These are phyloP conservation scores for Phytophthora megakarya DNA, from an alignment of 352 stramenopile species.

Conservation along the genomic window DNA sequence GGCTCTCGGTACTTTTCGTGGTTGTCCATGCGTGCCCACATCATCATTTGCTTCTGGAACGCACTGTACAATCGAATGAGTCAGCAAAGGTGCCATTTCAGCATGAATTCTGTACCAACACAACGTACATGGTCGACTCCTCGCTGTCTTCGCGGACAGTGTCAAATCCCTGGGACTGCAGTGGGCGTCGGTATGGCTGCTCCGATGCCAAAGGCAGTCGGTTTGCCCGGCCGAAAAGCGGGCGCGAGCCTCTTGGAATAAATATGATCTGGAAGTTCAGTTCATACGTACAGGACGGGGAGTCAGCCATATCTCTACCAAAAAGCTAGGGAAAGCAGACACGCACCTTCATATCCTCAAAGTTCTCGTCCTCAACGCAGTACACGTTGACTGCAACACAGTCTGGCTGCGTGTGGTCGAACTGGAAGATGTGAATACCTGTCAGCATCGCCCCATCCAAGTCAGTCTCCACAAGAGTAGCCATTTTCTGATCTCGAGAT, in stretches of 20 bases:
- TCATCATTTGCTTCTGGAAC: slow-evolving; percentile 83
- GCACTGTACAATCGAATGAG: slow-evolving; percentile 21
- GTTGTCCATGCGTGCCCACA: slow-evolving; percentile 76
- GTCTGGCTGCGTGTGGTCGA: slow-evolving; percentile 72
- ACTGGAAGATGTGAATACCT: slow-evolving; percentile 88
- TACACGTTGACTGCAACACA: slow-evolving; percentile 81
- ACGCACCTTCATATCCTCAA: slow-evolving; percentile 77
- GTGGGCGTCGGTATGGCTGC: slow-evolving; percentile 44
- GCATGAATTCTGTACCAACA: not conserved
- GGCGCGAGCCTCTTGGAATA: slow-evolving; percentile 72
- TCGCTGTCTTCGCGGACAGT: slow-evolving; percentile 55
- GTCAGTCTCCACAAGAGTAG: slow-evolving; percentile 15
- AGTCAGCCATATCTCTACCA: slow-evolving; percentile 9
- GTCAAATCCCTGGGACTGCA: slow-evolving; percentile 45
- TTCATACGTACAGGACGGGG: slow-evolving; percentile 21
- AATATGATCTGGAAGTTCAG: slow-evolving; percentile 70
- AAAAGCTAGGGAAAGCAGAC: slow-evolving; percentile 11
- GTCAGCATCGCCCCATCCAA: not conserved
- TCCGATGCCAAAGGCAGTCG: slow-evolving; percentile 45
- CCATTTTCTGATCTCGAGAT: slow-evolving; percentile 9
- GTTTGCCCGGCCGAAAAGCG: slow-evolving; percentile 65
- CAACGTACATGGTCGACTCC: slow-evolving; percentile 59
- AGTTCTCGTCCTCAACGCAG: slow-evolving; percentile 81
- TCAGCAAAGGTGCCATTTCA: slow-evolving; percentile 4
- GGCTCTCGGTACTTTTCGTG: slow-evolving; percentile 47